Base-by-base conservation (phyloP, 2,329 filamentous ascomycete species). In the Lasiodiplodia sp. region DNA sequence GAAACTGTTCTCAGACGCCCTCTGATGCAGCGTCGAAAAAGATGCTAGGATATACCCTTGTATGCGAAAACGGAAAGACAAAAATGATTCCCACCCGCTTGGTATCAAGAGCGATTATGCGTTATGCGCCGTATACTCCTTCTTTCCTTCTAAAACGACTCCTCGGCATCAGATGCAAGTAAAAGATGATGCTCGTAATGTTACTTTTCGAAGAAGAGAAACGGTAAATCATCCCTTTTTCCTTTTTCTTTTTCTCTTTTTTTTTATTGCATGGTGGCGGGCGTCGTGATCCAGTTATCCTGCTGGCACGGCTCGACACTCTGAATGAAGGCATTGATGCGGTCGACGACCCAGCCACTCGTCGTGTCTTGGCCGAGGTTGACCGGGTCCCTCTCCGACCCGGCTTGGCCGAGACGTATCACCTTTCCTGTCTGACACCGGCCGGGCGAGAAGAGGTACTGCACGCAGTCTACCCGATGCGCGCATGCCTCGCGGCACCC, bases 341-440 rank as follows among this genome's bases (percentile, higher is more conserved):
- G 72, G 34, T 80, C 77, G 10, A 74, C 69, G 76, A 79, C 76
- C 78, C 78, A 80, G 4, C 78, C 78, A 18, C 75, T 75, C 31
- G 68, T 71, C 5, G 77, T 72, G 23, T 73, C 71, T 69, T 21
- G 11, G 58, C 60, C 60, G 18, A 62, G 37, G 47, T 68, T 63
- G 57, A 63, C 47, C 3, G 56, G 56, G 51, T 65, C 67, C 28
- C 73, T 72, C 16, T 71, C 72, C 3, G 75, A 74, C 69, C 74
- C 77, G 5, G 74, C 73, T 8, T 76, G 78, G 16, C 78, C 78
- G 2, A 79, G 68, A 6, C 72, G 72, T 67, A 80, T 78, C 3
- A 73, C 72, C 2, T 68, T 71, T 3, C 75, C 76, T 1, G 78
- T 71, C 1, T 72, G 73, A 68, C 78, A 80, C 7, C 77, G 77